phyloP scores from a whole-genome alignment of 257 asterid genomes.

The Solanum boliviense region DNA sequence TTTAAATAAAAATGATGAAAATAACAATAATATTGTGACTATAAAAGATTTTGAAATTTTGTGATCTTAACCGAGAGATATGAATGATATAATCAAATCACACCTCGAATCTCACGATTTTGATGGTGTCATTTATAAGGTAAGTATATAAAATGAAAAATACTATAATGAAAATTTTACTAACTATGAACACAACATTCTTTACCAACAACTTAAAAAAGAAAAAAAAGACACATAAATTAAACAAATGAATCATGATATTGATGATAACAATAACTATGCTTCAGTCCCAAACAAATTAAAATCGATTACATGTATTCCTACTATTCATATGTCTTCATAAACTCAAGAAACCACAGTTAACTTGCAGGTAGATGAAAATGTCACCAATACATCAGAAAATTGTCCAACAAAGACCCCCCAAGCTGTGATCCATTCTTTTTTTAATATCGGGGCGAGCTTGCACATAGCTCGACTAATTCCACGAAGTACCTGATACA shows the following conservation, averaged over 20 bases:
- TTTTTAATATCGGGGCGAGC: neutral
- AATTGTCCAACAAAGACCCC: neutral
- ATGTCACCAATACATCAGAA: too few relatives aligned
- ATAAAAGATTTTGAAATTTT: neutral
- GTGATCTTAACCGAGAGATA: neutral
- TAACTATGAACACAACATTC: neutral
- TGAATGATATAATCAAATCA: neutral
- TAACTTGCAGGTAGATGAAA: neutral
- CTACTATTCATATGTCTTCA: neutral
- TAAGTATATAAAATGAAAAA: neutral
- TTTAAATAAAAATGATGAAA: neutral
- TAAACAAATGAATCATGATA: neutral
- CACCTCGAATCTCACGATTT: neutral
- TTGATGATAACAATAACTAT: neutral
- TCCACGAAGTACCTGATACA: neutral
- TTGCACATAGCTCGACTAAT: neutral
- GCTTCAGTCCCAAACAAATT: neutral
- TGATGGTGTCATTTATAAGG: neutral
- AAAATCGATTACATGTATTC: neutral
- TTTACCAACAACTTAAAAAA: neutral
- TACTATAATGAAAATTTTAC: neutral
- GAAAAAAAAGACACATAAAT: neutral
- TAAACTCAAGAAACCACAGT: neutral
- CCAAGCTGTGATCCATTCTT: neutral
- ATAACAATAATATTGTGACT: too few relatives aligned